phyloP scores from a whole-genome alignment of 164 flowering plant genomes.

The Stephania cephalantha region DNA sequence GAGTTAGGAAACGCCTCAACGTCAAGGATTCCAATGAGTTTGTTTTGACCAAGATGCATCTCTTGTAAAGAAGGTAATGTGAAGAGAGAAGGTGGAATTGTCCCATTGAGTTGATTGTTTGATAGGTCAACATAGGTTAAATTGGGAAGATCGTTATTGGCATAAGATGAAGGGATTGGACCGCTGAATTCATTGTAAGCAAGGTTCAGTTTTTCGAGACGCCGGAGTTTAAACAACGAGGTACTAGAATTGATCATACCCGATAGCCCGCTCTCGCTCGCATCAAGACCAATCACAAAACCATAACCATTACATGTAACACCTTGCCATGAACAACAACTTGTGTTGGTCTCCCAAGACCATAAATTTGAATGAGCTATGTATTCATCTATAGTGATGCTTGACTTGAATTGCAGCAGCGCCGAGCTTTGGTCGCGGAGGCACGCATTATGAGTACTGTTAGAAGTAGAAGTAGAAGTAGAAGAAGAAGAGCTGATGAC shows the following conservation, averaged over 20 bases:
- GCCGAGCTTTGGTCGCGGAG: conserved; percentile 13
- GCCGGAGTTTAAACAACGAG: neutral
- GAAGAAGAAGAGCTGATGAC: neutral
- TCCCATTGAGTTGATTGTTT: neutral
- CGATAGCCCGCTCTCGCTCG: no score
- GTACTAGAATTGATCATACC: no score
- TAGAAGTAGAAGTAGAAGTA: neutral
- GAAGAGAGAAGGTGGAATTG: neutral
- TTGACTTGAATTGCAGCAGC: conserved; percentile 15
- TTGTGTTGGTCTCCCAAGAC: conserved; percentile 25
- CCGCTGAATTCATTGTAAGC: conserved; percentile 23
- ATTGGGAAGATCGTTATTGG: neutral
- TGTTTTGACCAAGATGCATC: neutral
- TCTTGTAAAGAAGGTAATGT: neutral
- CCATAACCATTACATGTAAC: no score
- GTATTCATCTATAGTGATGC: neutral
- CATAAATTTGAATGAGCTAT: conserved; percentile 12
- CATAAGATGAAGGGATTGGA: conserved; percentile 12
- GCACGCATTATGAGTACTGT: neutral
- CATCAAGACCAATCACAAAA: no score
- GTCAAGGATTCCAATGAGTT: neutral
- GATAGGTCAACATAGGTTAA: no score
- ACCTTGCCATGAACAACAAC: conserved; percentile 28
- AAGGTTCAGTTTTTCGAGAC: no score
- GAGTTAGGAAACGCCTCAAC: neutral